These are phyloP conservation scores for Gentiana dahurica DNA, from an alignment of 257 asterid genomes.

Conservation along the genomic window DNA sequence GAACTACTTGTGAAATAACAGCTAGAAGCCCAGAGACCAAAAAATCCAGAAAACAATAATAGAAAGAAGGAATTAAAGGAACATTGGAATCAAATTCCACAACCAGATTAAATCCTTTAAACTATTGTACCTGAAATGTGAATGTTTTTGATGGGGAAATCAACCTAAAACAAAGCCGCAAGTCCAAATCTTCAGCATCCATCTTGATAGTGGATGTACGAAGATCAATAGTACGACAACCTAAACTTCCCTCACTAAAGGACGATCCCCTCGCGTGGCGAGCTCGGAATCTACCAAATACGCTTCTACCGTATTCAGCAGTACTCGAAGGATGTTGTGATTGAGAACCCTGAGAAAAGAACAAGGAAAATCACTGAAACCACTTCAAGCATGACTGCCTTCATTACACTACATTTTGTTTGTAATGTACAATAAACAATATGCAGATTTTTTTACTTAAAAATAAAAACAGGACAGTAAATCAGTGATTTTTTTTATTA, in stretches of 20 bases:
- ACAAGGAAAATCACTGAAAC: not conserved
- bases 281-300: constrained; percentile 83
- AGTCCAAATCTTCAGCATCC: constrained; percentile 90
- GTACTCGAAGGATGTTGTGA: constrained; percentile 37
- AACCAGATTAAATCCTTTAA: not conserved
- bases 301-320: constrained; percentile 55
- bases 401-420: no score
- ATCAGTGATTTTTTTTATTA: no score
- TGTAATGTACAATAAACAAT: no score
- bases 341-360: constrained; percentile 57
- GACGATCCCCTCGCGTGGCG: constrained; percentile 52
- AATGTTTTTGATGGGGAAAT: constrained; percentile 79
- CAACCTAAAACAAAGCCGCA: constrained; percentile 90
- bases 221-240: constrained; percentile 75
- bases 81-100: not conserved
- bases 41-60: not conserved
- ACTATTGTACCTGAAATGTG: constrained; percentile 65
- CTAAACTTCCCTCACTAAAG: constrained; percentile 51
- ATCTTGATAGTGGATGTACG: constrained; percentile 80
- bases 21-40: not conserved
- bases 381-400: no score
- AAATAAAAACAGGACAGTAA: no score
- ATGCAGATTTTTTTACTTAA: no score
- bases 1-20: not conserved
- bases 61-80: not conserved